phyloP scores from a whole-genome alignment of 345 rosid genomes.

The Sisymbrium irio region DNA sequence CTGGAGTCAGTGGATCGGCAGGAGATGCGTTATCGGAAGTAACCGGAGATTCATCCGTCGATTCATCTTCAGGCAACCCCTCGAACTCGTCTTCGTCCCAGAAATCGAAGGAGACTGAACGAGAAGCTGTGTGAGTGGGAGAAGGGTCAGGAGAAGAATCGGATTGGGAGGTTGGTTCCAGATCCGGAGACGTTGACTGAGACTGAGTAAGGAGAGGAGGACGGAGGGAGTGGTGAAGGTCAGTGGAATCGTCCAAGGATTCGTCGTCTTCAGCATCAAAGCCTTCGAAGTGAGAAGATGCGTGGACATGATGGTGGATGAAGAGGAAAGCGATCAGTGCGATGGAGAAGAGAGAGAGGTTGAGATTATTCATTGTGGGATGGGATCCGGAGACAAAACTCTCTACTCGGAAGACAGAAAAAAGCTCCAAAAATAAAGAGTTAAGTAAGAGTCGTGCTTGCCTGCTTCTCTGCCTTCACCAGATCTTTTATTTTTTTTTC shows the following conservation, averaged over 20 bases:
- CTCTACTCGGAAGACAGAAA: not conserved
- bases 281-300: conserved; percentile 90
- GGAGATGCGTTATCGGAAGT: conserved; percentile 35
- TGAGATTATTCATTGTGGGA: conserved; percentile 19
- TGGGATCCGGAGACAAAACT: conserved; percentile 21
- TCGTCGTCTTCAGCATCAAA: conserved; percentile 88
- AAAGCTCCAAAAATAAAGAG: not conserved
- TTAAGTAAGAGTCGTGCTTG: conserved; percentile 21
- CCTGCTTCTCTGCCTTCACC: conserved; percentile 3
- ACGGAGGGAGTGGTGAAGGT: conserved; percentile 45
- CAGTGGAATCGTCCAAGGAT: conserved; percentile 38
- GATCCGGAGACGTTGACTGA: conserved; percentile 37
- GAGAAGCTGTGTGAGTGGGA: conserved; percentile 8
- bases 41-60: conserved; percentile 4
- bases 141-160: conserved; percentile 33
- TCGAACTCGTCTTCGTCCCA: conserved; percentile 99
- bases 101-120: conserved; percentile 52
- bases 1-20: conserved; percentile 26
- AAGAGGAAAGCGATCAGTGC: conserved; percentile 36
- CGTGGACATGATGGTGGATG: conserved; percentile 25
- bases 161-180: conserved; percentile 24
- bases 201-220: conserved; percentile 64
- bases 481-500: not conserved
- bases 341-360: conserved; percentile 25
- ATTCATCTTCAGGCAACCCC: conserved; percentile 59